phyloP scores from a whole-genome alignment of 2,329 filamentous ascomycete species.

The Sporothrix humicola region DNA sequence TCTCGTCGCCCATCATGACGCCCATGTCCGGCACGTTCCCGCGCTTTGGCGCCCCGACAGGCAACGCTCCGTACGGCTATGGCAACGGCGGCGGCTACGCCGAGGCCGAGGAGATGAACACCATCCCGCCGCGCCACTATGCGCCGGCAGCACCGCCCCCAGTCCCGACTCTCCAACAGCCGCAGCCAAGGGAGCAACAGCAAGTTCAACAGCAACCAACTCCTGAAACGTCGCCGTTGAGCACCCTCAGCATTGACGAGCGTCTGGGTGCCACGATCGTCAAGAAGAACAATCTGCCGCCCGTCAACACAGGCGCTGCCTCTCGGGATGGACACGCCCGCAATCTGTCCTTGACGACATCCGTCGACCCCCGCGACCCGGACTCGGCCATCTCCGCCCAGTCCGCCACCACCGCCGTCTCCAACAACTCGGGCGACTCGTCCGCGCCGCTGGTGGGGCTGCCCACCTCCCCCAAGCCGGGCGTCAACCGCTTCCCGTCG shows the following conservation, averaged over 20 bases:
- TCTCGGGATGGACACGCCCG: not conserved
- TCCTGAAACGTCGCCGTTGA: constrained; percentile 55
- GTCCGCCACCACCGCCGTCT: constrained; percentile 42
- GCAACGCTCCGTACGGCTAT: not conserved
- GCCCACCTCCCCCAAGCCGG: constrained; percentile 58
- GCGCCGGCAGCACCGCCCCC: constrained; percentile 63
- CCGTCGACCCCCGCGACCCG: constrained; percentile 51
- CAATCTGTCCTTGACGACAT: constrained; percentile 10
- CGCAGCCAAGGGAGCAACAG: not conserved
- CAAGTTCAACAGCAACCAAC: constrained; percentile 40
- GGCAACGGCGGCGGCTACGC: constrained; percentile 46
- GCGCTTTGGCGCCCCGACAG: constrained; percentile 38
- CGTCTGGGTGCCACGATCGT: constrained; percentile 51
- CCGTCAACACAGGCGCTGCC: constrained; percentile 30
- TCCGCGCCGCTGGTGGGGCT: constrained; percentile 59
- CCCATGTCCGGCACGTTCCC: constrained; percentile 66
- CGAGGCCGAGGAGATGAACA: constrained; percentile 61
- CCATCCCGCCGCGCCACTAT: constrained; percentile 64
- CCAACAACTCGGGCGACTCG: constrained; percentile 46
- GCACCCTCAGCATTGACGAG: constrained; percentile 62
- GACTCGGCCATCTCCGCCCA: constrained; percentile 52
- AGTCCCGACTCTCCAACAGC: constrained; percentile 48
- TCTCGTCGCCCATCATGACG: constrained; percentile 70
- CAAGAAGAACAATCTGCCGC: constrained; percentile 24
- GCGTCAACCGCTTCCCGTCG: constrained; percentile 50